Conservation (phyloP, 129 eudicot genomes). For the Logfia minima region DNA sequence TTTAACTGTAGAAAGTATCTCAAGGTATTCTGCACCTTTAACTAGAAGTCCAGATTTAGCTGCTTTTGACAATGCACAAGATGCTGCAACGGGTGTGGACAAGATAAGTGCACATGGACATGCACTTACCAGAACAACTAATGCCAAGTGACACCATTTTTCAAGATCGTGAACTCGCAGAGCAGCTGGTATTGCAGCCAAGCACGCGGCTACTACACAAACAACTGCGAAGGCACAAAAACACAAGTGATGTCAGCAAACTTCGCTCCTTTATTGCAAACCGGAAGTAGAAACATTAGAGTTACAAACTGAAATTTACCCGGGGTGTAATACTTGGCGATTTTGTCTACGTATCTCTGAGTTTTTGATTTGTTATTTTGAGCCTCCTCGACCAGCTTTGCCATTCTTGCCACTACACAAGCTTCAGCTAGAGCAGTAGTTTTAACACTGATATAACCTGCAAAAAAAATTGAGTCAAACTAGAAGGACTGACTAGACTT, state of each 20-base stretch:
- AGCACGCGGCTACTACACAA: constrained; percentile 52
- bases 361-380: constrained; percentile 75
- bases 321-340: constrained; percentile 80
- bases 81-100: constrained; percentile 90
- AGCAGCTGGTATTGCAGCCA: constrained; percentile 64
- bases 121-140: constrained; percentile 89
- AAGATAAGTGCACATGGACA: constrained; percentile 96
- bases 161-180: constrained; percentile 39
- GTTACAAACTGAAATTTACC: constrained; percentile 33
- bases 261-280: not conserved
- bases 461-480: not conserved
- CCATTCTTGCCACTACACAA: constrained; percentile 88
- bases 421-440: constrained; percentile 84
- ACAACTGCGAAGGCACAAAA: constrained; percentile 47
- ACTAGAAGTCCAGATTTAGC: constrained; percentile 80
- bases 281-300: not conserved
- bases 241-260: not conserved
- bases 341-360: constrained; percentile 68
- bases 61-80: constrained; percentile 84
- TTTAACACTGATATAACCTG: constrained; percentile 70
- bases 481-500: not conserved
- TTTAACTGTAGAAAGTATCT: constrained; percentile 61
- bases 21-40: constrained; percentile 88
- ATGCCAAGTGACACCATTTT: constrained; percentile 79
- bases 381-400: constrained; percentile 92